Base-by-base conservation (phyloP, 352 stramenopile genomes). In the Phytophthora brassicae region DNA sequence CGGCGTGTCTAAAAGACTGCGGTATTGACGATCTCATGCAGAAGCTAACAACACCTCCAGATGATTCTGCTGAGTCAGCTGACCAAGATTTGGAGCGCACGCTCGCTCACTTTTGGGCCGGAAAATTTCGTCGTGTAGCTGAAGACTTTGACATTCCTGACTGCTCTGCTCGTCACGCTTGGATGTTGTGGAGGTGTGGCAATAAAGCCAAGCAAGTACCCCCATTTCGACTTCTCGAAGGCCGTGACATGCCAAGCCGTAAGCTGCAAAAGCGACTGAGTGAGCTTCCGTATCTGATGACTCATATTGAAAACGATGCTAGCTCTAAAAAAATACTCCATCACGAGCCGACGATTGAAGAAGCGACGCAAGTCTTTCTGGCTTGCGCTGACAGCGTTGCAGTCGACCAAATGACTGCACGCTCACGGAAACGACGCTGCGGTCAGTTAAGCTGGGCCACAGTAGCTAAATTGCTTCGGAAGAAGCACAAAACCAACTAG, bases 101-200 rank as follows among this genome's bases (percentile, higher is more conserved):
- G 29, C 41, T 33, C 11, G 24, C 17, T 1, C 41, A 65, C 26
- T 49, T 33, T 6, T 65, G 12, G 56, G 47, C 38, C 13, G 47
- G 47, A 1, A 53, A 53, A 35, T 65, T 52, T 17, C 56, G 47
- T 13, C 57, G 56, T 7, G 39, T 57, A 1, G 26, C 24, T 17
- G 31, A 22, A 17, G 55, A 48, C 7, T 51, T 52, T 56, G 26
- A 36, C 3, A 44, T 52, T 31, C 28, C 55, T 14, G 56, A 56
- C 16, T 57, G 56, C 38, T 64, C 46, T 22, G 46, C 49, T 14
- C 14, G 36, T 11, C 45, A 51, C 16, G 12, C 36, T 3, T 58
- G 47, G 56, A 14, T 57, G 8, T 26, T 57, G 4, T 42, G 47
- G 46, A 52, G 19, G 22, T 57, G 56, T 31, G 56, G 45, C 2